Conservation (phyloP, 805 yeast species). For the Scheffersomyces lignosus region DNA sequence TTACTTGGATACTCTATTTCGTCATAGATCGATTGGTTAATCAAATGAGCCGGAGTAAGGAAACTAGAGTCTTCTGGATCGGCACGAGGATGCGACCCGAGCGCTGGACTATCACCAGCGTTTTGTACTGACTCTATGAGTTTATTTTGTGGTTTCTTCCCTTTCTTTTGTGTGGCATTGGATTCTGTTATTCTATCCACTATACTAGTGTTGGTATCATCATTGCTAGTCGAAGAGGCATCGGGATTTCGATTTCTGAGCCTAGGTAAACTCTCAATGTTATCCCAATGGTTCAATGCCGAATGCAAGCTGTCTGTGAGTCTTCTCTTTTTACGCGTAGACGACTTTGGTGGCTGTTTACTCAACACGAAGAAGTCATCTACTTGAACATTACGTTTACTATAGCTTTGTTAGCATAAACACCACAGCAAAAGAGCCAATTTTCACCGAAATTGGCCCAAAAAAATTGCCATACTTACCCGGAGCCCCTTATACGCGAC, state of each 20-base stretch:
- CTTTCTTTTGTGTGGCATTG: background rate
- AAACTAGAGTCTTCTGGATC: too few species aligned
- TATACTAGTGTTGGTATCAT: too few species aligned
- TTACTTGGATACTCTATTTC: constrained; percentile 1
- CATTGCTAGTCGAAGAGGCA: background rate
- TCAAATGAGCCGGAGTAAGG: constrained; percentile 1
- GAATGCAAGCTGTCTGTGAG: constrained; percentile 18
- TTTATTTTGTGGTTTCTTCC: background rate
- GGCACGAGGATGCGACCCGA: too few species aligned
- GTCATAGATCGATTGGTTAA: background rate
- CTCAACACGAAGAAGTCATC: background rate
- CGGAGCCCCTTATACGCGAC: constrained; percentile 41
- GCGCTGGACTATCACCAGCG: background rate
- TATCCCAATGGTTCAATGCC: constrained; percentile 22
- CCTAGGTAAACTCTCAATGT: constrained; percentile 17
- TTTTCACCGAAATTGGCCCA: too few species aligned
- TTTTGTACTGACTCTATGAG: background rate
- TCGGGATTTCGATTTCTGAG: constrained; percentile 9
- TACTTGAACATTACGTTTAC: constrained; percentile 2
- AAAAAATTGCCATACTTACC: constrained; percentile 34
- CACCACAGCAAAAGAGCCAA: too few species aligned
- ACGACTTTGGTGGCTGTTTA: background rate
- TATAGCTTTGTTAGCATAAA: constrained; percentile 5
- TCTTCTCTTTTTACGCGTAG: background rate
- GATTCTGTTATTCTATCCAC: too few species aligned